Evolutionary conservation across 1,139 yeast genomes (phyloP), one percentile per base, ranked within the genome.

Genomic region (Hemisphaericaspora subhashii): DNA sequence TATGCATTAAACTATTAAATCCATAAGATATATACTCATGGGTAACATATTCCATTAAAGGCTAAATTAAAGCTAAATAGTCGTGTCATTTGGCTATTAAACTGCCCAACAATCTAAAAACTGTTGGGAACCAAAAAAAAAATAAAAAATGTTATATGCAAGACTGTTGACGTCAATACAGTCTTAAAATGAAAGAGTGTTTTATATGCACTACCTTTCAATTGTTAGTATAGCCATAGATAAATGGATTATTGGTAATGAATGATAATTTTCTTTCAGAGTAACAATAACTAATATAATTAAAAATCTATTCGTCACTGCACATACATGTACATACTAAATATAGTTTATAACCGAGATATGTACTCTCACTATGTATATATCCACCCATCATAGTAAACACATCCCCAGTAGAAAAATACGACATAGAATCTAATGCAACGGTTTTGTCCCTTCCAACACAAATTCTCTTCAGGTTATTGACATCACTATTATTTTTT

Each of bases 161-260:
- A 12, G 18, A 10, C 8, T 17, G 27, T 28, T 34, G 31, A 34
- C 37, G 37, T 34, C 37, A 34, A 34, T 18, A 21, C n/a, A n/a
- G n/a, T n/a, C n/a, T n/a, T n/a, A n/a, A n/a, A n/a, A n/a, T n/a
- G n/a, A n/a, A n/a, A n/a, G n/a, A n/a, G n/a, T n/a, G 33, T 9
- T 9, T 15, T 27, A 27, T 27, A 27, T 27, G 16, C 31, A 27
- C 21, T 15, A 12, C 20, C 31, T 24, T 2, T 20, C 9, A 20
- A 20, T n/a, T n/a, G n/a, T n/a, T 20, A 20, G 23, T 20, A 20
- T 20, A 20, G 9, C 23, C 9, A n/a, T n/a, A n/a, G n/a, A n/a
- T n/a, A n/a, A n/a, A n/a, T n/a, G n/a, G n/a, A n/a, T n/a, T n/a
- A n/a, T n/a, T n/a, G n/a, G n/a, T n/a, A n/a, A n/a, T n/a, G n/a